phyloP scores from a whole-genome alignment of 495 filamentous ascomycete species.

The Friedmanniomyces endolithicus region DNA sequence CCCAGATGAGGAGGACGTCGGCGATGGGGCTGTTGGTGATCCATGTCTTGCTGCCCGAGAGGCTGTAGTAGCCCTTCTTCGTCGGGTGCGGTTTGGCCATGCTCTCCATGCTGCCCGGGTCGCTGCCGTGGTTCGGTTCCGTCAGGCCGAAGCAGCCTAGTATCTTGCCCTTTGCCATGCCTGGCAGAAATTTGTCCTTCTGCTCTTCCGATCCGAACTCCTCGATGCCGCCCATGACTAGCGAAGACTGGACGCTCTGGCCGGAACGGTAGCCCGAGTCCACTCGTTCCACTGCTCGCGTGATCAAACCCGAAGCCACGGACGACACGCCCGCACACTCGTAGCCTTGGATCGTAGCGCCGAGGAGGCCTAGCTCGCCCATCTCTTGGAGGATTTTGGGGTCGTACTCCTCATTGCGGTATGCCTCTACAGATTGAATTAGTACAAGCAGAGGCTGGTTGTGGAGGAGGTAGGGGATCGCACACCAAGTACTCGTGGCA shows the following conservation, averaged over 20 bases:
- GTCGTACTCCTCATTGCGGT: constrained; percentile 88
- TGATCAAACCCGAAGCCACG: constrained; percentile 86
- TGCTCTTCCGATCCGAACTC: constrained; percentile 82
- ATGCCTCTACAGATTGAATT: constrained; percentile 56
- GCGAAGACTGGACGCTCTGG: constrained; percentile 89
- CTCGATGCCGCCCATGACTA: constrained; percentile 94
- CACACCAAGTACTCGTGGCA: constrained; percentile 79
- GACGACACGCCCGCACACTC: constrained; percentile 88
- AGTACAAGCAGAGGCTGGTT: background rate
- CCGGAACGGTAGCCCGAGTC: constrained; percentile 91
- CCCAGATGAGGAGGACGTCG: constrained; percentile 87
- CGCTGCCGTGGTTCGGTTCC: constrained; percentile 94
- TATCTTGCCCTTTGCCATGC: constrained; percentile 74
- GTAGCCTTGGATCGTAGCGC: constrained; percentile 83
- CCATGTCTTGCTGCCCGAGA: constrained; percentile 91
- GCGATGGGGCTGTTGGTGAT: constrained; percentile 96
- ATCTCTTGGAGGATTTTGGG: constrained; percentile 81
- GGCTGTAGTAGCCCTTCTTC: constrained; percentile 69
- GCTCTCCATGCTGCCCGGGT: constrained; percentile 93
- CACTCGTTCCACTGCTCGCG: constrained; percentile 87
- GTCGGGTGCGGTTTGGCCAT: constrained; percentile 72
- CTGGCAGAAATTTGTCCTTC: constrained; percentile 77
- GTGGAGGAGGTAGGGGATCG: constrained; percentile 1
- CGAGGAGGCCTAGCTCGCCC: constrained; percentile 86
- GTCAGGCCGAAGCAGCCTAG: constrained; percentile 90